These are phyloP conservation scores for Suillus luteus DNA, from an alignment of 768 basidiomycete species.

Conservation along the genomic window DNA sequence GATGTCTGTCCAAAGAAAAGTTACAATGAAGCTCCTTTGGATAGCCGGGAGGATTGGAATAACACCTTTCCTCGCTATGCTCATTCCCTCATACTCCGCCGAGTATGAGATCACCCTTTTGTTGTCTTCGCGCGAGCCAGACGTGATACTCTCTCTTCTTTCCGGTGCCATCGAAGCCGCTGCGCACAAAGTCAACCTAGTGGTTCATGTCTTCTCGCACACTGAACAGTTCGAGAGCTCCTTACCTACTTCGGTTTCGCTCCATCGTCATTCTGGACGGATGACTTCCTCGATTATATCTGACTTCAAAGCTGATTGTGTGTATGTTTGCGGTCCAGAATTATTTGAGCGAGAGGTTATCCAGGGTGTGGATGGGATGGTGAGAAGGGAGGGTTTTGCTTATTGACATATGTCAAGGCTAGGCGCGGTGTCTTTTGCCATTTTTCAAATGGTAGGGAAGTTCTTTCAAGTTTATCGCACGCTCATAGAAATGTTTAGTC, in stretches of 20 bases:
- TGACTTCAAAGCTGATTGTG: slow-evolving; percentile 19
- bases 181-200: slow-evolving; percentile 20
- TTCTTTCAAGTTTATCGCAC: not conserved
- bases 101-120: slow-evolving; percentile 45
- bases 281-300: slow-evolving; percentile 18
- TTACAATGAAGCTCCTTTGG: slow-evolving; percentile 45
- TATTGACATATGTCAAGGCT: slow-evolving; percentile 34
- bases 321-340: slow-evolving; percentile 54
- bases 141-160: slow-evolving; percentile 46
- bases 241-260: slow-evolving; percentile 5
- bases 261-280: not conserved
- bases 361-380: slow-evolving; percentile 33
- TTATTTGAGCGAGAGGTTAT: slow-evolving; percentile 46
- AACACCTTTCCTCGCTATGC: slow-evolving; percentile 66
- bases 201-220: slow-evolving; percentile 43
- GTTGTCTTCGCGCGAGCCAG: slow-evolving; percentile 56
- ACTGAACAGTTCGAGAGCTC: slow-evolving; percentile 12
- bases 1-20: not conserved
- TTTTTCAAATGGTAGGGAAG: slow-evolving; percentile 31
- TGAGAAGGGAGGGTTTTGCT: slow-evolving; percentile 45
- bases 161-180: not conserved
- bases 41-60: slow-evolving; percentile 66
- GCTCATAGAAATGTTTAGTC: not conserved
- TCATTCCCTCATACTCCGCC: slow-evolving; percentile 21
- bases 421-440: slow-evolving; percentile 18